These are phyloP conservation scores for Spathaspora hagerdaliae DNA, from an alignment of 805 yeast genomes.

Conservation along the genomic window DNA sequence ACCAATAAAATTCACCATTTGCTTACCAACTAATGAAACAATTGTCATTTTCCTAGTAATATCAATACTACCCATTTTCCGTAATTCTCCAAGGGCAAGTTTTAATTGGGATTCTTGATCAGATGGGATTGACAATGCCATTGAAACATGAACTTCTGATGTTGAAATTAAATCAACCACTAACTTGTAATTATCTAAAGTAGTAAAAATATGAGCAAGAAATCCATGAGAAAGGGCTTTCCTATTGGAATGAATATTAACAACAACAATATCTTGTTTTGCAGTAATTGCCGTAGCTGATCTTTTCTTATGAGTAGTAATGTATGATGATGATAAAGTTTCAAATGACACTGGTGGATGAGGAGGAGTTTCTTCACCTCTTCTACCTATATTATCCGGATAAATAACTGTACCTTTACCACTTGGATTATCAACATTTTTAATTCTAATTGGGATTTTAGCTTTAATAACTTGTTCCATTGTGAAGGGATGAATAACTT, in stretches of 20 bases:
- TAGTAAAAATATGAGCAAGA: constrained; percentile 83
- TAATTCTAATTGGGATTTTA: constrained; percentile 92
- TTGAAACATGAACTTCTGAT: constrained; percentile 95
- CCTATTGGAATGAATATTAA: constrained; percentile 91
- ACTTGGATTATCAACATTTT: constrained; percentile 90
- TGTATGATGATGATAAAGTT: constrained; percentile 32
- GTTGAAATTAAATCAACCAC: constrained; percentile 96
- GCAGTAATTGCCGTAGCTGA: constrained; percentile 96
- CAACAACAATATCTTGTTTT: constrained; percentile 84
- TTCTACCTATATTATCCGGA: constrained; percentile 82
- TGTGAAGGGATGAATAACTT: constrained; percentile 97
- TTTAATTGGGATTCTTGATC: constrained; percentile 62
- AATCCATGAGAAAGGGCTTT: constrained; percentile 93
- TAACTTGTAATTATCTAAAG: constrained; percentile 74
- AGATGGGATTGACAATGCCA: constrained; percentile 83
- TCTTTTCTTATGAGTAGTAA: constrained; percentile 45
- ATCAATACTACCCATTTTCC: constrained; percentile 83
- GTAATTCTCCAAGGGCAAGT: constrained; percentile 73
- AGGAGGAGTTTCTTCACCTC: constrained; percentile 89
- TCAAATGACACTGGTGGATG: constrained; percentile 85
- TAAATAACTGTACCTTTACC: constrained; percentile 92
- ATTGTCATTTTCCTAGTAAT: constrained; percentile 85
- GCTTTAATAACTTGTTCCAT: constrained; percentile 99
- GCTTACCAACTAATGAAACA: constrained; percentile 91
- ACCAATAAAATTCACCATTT: constrained; percentile 95